Evolutionary conservation across 345 rosid genomes (phyloP).

Genomic region (Eucalyptus polyanthemos): DNA sequence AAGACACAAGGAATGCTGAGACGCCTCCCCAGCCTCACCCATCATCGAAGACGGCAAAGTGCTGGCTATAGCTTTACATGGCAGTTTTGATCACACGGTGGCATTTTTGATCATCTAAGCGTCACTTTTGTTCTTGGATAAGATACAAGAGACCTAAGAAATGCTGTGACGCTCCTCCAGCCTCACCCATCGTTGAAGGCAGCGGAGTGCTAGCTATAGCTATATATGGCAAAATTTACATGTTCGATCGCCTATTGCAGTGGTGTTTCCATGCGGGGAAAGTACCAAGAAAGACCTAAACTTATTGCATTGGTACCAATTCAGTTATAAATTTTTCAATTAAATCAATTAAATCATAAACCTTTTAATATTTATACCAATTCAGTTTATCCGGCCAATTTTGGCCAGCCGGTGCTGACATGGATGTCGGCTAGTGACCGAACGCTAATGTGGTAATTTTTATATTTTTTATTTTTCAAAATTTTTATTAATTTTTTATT

Average conservation of each 20-base stretch:
- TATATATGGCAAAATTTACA: neutral
- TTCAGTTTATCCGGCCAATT: no score
- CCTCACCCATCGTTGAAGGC: conserved; percentile 16
- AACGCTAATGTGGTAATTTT: no score
- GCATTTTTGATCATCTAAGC: neutral
- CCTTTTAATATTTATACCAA: no score
- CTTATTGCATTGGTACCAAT: no score
- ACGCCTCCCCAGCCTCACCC: conserved; percentile 62
- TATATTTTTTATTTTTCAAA: no score
- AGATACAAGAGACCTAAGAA: conserved; percentile 16
- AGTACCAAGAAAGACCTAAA: no score
- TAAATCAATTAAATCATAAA: no score
- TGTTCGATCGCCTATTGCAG: neutral
- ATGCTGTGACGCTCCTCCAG: conserved; percentile 62
- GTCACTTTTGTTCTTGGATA: neutral
- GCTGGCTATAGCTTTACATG: conserved; percentile 14
- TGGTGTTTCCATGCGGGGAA: conserved; percentile 23
- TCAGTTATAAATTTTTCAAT: no score
- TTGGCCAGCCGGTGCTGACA: no score
- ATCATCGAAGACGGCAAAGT: conserved; percentile 15
- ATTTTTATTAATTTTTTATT: no score
- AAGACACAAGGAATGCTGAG: conserved; percentile 41
- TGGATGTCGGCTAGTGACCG: no score
- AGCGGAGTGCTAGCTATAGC: conserved; percentile 21
- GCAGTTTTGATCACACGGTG: neutral